Base-by-base conservation (phyloP, 805 yeast genomes). In the Saturnispora serradocipensis region DNA sequence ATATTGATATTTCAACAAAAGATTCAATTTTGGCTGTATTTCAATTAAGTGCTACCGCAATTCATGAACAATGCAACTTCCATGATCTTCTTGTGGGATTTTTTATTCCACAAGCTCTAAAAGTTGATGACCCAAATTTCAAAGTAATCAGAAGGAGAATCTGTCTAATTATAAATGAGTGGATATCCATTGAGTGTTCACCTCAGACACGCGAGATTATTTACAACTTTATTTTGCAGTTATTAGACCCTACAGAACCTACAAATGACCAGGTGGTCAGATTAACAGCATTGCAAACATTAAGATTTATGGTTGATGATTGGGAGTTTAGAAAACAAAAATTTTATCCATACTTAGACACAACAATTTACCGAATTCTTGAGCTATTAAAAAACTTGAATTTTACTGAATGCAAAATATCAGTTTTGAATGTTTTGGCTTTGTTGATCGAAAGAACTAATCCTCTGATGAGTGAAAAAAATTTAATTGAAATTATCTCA, bases 1-100 rank as follows among this genome's bases (percentile, higher is more conserved):
- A 51, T 9, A 47, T 56, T 9, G 82, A 82, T 51, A 72, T 86
- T 10, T 69, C 88, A 43, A 69, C 74, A n/a, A 84, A 82, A 55
- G 99, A 91, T 66, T 77, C 96, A 0, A 81, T 85, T 0, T 74
- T 88, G 54, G 78, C 89, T 27, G 86, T 88, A n/a, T 86, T 93
- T 58, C 95, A 89, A 66, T 71, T 87, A 27, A 82, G 91, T 51
- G 74, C 91, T 0, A 72, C 71, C 52, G 81, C 86, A 0, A 79
- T 91, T 20, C 72, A 78, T 43, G 82, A 81, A 32, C 70, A 71
- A 48, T 82, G 86, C 36, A 80, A 86, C 58, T 86, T 89, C 61
- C 86, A 87, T 61, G 73, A 73, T 43, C 65, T 88, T 22, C 72
- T 88, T 51, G 64, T 61, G 2, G 75, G 76, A 20, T 75, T 79